Evolutionary conservation across 345 rosid species (phyloP).

Genomic region (Populus ilicifolia): DNA sequence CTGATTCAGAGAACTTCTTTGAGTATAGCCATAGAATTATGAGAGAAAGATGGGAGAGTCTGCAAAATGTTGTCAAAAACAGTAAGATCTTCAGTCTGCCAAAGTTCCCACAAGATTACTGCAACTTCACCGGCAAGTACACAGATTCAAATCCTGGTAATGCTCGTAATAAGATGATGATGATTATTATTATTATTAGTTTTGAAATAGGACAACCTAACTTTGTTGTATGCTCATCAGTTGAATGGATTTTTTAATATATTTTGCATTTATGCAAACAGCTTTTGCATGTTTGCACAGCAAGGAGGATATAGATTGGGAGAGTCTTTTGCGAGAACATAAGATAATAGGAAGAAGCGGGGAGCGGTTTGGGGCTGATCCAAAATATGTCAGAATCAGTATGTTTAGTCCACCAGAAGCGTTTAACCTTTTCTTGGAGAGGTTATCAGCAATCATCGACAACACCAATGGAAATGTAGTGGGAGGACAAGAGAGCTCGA

Average conservation of each 20-base stretch:
- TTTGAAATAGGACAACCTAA: not conserved
- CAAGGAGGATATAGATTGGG: constrained; percentile 48
- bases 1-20: constrained; percentile 49
- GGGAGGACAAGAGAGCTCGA: not conserved
- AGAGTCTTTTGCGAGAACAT: constrained; percentile 37
- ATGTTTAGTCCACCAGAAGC: constrained; percentile 62
- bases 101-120: constrained; percentile 47
- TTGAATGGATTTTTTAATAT: not conserved
- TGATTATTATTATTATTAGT: not conserved
- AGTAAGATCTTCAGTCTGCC: constrained; percentile 48
- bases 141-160: constrained; percentile 60
- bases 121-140: constrained; percentile 51
- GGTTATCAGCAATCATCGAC: constrained; percentile 37
- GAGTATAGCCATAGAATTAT: constrained; percentile 41
- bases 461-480: not conserved
- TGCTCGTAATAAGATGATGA: not conserved
- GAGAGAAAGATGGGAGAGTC: constrained; percentile 63
- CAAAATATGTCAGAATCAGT: constrained; percentile 54
- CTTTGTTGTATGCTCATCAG: not conserved
- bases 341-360: constrained; percentile 61
- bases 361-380: constrained; percentile 47
- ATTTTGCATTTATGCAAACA: constrained; percentile 14
- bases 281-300: constrained; percentile 85
- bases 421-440: constrained; percentile 55
- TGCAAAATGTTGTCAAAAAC: constrained; percentile 43